Evolutionary conservation across 192 early-diverging fungal genomes (phyloP), one percentile per base, ranked within the genome.

Genomic region (Spizellomyces sp.): DNA sequence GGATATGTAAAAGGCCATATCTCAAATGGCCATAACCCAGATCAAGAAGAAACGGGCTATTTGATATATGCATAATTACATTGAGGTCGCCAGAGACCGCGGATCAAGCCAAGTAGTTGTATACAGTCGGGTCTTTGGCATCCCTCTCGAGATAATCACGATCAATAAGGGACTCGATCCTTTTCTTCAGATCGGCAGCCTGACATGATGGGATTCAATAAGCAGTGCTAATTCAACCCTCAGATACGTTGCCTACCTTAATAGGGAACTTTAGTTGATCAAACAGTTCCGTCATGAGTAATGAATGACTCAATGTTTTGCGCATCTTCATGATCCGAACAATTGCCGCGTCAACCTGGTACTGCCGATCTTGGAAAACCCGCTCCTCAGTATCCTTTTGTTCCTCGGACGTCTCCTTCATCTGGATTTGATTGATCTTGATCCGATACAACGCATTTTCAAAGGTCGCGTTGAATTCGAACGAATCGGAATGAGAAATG

Each of bases 321-420:
- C 93, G 76, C 48, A 89, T 85, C 84, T 99, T 99, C 96, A 99
- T 98, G 69, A 99, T 94, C 45, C 97, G 80, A 17, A 99, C 97
- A 67, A 98, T 89, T 4, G 93, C 92, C 0, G 96, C 97, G 69
- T 99, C 98, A 0, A 95, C 90, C 75, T 92, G 87, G 70, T 95
- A 94, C 75, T 93, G 87, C 8, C 98, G 87, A 60, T 93, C 93
- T 76, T 91, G 87, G 54, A 92, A 93, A 55, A 99, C 93, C 15
- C 90, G 86, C 44, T 91, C 92, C 64, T 89, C 86, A 9, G 96
- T 96, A 55, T 83, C 87, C 58, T 90, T 86, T 60, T 91, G 83
- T 64, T 99, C 95, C 61, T 86, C 83, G 43, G 88, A 90, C 0
- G 87, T 88, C 55, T 83, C 82, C 75, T 82, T 80, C 67, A 81